phyloP scores from a whole-genome alignment of 2,329 filamentous ascomycete genomes.

The Hortaea werneckii region DNA sequence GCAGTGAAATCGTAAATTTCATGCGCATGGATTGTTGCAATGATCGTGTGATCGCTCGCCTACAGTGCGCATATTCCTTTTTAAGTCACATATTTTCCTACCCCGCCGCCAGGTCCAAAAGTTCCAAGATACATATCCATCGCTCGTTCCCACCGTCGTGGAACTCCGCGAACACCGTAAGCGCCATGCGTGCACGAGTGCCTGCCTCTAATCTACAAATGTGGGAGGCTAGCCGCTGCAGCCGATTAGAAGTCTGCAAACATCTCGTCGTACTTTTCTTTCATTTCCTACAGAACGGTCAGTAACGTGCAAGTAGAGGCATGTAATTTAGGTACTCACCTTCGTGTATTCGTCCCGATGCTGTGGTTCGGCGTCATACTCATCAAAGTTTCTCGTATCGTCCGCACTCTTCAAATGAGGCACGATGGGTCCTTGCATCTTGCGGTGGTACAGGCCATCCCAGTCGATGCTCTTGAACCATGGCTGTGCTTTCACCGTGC shows the following conservation, averaged over 20 bases:
- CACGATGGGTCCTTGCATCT: constrained; percentile 59
- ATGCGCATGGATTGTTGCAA: no score
- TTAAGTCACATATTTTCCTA: no score
- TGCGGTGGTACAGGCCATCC: constrained; percentile 58
- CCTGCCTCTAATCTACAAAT: neutral
- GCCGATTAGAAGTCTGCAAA: constrained; percentile 61
- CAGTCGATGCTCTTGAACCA: constrained; percentile 68
- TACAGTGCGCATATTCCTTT: no score
- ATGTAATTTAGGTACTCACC: constrained; percentile 9
- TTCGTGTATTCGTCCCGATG: constrained; percentile 56
- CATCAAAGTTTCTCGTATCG: constrained; percentile 72
- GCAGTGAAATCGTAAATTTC: neutral
- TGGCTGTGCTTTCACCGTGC: constrained; percentile 61
- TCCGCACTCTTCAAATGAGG: constrained; percentile 63
- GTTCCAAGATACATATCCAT: no score
- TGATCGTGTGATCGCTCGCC: no score
- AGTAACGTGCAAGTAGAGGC: neutral
- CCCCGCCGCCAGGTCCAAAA: no score
- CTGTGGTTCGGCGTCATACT: constrained; percentile 67
- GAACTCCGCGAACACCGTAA: neutral
- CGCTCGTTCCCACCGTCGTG: no score
- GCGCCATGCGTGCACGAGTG: neutral
- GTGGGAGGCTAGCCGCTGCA: neutral
- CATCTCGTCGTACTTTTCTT: constrained; percentile 56
- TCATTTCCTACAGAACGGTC: constrained; percentile 41